Evolutionary conservation across 2,329 filamentous ascomycete genomes (phyloP).

Genomic region (Dendryphion nanum): DNA sequence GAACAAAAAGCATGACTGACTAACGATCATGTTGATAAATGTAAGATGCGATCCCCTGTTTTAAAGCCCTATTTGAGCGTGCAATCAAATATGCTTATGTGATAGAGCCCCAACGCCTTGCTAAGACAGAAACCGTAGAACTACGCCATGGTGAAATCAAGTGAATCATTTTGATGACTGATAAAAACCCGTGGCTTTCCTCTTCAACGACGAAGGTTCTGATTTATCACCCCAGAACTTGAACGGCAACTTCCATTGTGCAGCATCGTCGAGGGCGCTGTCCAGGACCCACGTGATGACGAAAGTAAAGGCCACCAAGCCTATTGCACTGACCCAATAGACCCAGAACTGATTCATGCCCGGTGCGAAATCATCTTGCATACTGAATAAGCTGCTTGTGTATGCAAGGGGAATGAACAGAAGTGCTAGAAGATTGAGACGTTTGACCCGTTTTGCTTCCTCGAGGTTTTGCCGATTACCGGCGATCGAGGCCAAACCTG

Average conservation of each 20-base stretch:
- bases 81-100: too few species aligned
- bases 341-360: constrained; percentile 29
- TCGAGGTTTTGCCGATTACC: constrained; percentile 35
- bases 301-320: constrained; percentile 22
- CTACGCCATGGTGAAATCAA: too few species aligned
- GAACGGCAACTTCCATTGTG: constrained; percentile 20
- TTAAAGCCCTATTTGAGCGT: too few species aligned
- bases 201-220: too few species aligned
- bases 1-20: too few species aligned
- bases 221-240: constrained; percentile 15
- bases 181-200: too few species aligned
- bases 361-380: constrained; percentile 31
- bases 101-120: too few species aligned
- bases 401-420: constrained; percentile 36
- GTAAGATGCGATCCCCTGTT: too few species aligned
- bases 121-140: too few species aligned
- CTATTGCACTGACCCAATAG: constrained; percentile 31
- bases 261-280: constrained; percentile 26
- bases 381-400: constrained; percentile 32
- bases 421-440: constrained; percentile 31
- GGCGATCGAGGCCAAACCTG: constrained; percentile 32
- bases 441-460: constrained; percentile 35
- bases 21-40: too few species aligned
- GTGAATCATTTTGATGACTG: too few species aligned
- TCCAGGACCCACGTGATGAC: constrained; percentile 25